Conservation (phyloP, 352 stramenopile species). For the Phytophthora pinifolia region DNA sequence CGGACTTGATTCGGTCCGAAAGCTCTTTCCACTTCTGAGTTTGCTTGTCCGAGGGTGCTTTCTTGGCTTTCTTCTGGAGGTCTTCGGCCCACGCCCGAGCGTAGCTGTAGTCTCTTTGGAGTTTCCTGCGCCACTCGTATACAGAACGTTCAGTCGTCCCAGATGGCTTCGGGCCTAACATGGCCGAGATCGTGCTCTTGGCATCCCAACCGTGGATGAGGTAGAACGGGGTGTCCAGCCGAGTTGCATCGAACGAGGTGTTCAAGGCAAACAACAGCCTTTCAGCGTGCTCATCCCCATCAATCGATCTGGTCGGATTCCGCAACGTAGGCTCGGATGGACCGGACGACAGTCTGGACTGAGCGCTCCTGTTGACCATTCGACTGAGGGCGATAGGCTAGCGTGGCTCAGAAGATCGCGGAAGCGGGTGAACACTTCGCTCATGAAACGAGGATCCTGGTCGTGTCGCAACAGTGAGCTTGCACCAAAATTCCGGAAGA, state of each 20-base stretch:
- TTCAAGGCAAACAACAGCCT: background rate
- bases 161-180: too few species aligned
- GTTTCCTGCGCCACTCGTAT: too few species aligned
- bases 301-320: slow-evolving; percentile 2
- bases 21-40: background rate
- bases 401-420: background rate
- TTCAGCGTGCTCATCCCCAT: background rate
- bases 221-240: slow-evolving; percentile 1
- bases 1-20: too few species aligned
- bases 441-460: too few species aligned
- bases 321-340: background rate
- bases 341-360: background rate
- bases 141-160: too few species aligned
- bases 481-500: too few species aligned
- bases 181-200: background rate
- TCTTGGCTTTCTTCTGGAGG: background rate
- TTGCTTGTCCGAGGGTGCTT: background rate
- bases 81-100: background rate
- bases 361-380: slow-evolving; percentile 4
- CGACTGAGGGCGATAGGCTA: background rate
- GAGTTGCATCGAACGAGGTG: background rate
- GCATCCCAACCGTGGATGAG: slow-evolving; percentile 1
- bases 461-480: too few species aligned
- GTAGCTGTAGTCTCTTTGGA: too few species aligned
- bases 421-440: background rate